A percentile compares a stretch with the other conserved stretches of the same genome.
Evolutionary conservation across 805 yeast species (phyloP).

Genomic region (Saccharomycopsis microspora): DNA sequence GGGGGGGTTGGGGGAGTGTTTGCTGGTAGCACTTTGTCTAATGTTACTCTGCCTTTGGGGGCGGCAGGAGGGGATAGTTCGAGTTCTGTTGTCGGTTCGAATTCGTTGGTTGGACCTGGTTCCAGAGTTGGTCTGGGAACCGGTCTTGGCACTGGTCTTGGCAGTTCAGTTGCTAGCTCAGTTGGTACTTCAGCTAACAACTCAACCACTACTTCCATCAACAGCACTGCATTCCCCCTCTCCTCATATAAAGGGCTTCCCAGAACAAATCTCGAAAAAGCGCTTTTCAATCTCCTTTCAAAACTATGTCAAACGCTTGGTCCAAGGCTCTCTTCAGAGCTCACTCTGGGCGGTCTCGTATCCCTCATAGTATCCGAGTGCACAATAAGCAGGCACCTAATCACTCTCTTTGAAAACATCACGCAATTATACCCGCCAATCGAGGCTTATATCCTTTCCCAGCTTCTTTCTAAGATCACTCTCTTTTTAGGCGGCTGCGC

Average conservation of each 20-base stretch:
- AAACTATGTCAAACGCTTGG: constrained; percentile 13
- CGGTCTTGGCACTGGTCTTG: neutral
- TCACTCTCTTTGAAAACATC: constrained; percentile 5
- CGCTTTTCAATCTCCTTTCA: constrained; percentile 12
- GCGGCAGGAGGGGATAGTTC: too few relatives aligned
- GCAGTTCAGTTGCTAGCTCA: neutral
- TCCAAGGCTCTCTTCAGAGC: constrained; percentile 11
- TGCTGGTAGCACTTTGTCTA: too few relatives aligned
- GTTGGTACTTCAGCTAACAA: neutral
- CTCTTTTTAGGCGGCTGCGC: constrained; percentile 11
- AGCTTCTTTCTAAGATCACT: constrained; percentile 7
- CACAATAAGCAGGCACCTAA: constrained; percentile 10
- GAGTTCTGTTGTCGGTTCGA: too few relatives aligned
- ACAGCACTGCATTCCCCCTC: neutral
- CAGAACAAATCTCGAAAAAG: constrained; percentile 14
- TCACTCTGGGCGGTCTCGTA: constrained; percentile 9
- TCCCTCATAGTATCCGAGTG: constrained; percentile 11
- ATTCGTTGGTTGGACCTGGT: too few relatives aligned
- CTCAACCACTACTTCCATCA: neutral
- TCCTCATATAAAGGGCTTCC: constrained; percentile 12
- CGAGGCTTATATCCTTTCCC: constrained; percentile 13
- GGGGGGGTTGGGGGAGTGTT: too few relatives aligned
- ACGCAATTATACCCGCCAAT: constrained; percentile 13
- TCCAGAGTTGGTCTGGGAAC: too few relatives aligned
- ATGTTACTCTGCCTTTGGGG: too few relatives aligned